Conservation (phyloP, 306 rosid genomes). For the Prunus campanulata region DNA sequence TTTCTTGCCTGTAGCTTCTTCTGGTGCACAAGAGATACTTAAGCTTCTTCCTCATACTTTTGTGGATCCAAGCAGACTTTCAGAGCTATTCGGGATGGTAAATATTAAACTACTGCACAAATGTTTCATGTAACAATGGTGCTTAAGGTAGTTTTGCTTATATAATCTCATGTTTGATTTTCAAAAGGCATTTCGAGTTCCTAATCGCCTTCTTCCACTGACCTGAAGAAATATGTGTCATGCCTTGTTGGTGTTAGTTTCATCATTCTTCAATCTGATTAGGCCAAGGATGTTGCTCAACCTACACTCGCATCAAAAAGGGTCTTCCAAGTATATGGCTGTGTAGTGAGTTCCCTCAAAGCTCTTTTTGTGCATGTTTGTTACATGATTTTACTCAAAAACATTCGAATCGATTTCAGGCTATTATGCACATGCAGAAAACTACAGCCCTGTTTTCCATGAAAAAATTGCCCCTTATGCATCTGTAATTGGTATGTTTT, state of each 20-base stretch:
- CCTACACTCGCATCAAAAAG: conserved; percentile 54
- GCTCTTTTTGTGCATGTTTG: not conserved
- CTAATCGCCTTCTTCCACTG: too few species aligned
- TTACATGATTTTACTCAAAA: not conserved
- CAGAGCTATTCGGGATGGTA: conserved; percentile 53
- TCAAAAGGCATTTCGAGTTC: not conserved
- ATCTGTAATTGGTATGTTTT: conserved; percentile 72
- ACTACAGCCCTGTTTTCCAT: conserved; percentile 78
- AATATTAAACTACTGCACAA: not conserved
- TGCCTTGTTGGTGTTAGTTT: not conserved
- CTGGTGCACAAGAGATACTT: too few species aligned
- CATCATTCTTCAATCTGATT: conserved; percentile 13
- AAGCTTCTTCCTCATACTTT: conserved; percentile 90
- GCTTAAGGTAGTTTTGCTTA: too few species aligned
- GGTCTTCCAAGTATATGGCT: conserved; percentile 85
- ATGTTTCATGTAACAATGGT: not conserved
- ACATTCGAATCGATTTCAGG: conserved; percentile 40
- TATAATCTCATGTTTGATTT: not conserved
- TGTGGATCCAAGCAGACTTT: conserved; percentile 68
- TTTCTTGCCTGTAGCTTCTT: conserved; percentile 60
- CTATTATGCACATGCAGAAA: conserved; percentile 86
- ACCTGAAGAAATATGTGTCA: not conserved
- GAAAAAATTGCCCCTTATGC: conserved; percentile 76
- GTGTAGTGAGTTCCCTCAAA: conserved; percentile 58
- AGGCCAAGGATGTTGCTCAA: conserved; percentile 48